phyloP scores from a whole-genome alignment of 2,329 filamentous ascomycete species.

The Aspergillus versicolor region DNA sequence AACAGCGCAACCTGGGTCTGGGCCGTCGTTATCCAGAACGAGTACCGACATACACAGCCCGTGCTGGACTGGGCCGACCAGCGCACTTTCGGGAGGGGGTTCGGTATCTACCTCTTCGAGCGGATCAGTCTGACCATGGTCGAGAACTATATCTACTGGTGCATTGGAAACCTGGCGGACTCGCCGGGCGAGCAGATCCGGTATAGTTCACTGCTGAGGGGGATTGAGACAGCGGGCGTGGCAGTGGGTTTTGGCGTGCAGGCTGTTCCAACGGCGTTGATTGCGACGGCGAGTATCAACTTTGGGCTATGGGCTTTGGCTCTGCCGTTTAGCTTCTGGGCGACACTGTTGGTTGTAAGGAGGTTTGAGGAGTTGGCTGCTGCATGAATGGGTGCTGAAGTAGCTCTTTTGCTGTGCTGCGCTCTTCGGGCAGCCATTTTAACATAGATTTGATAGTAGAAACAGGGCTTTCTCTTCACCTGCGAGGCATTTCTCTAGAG shows the following conservation, averaged over 20 bases:
- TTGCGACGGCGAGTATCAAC: conserved; percentile 47
- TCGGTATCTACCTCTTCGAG: conserved; percentile 44
- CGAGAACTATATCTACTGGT: conserved; percentile 51
- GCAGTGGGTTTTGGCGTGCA: conserved; percentile 47
- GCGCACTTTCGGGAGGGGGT: conserved; percentile 42
- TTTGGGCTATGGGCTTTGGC: conserved; percentile 44
- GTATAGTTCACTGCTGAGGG: conserved; percentile 46
- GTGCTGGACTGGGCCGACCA: conserved; percentile 47
- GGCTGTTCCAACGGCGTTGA: conserved; percentile 44
- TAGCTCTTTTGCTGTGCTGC: too few relatives aligned
- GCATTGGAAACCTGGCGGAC: conserved; percentile 47
- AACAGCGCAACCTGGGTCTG: conserved; percentile 50
- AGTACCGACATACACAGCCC: conserved; percentile 45
- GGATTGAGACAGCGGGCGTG: conserved; percentile 44
- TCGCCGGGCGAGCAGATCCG: conserved; percentile 47
- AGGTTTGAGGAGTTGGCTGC: conserved; percentile 32
- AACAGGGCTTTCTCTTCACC: too few relatives aligned
- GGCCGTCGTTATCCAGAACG: conserved; percentile 49
- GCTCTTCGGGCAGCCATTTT: too few relatives aligned
- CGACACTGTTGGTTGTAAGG: conserved; percentile 42
- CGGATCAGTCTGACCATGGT: conserved; percentile 41
- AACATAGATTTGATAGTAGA: too few relatives aligned
- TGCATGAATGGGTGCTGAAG: too few relatives aligned
- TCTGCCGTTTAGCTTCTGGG: conserved; percentile 46
- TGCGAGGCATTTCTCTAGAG: too few relatives aligned